These are phyloP conservation scores for Phyllachora maydis DNA, from an alignment of 2,329 filamentous ascomycete genomes.

Conservation along the genomic window DNA sequence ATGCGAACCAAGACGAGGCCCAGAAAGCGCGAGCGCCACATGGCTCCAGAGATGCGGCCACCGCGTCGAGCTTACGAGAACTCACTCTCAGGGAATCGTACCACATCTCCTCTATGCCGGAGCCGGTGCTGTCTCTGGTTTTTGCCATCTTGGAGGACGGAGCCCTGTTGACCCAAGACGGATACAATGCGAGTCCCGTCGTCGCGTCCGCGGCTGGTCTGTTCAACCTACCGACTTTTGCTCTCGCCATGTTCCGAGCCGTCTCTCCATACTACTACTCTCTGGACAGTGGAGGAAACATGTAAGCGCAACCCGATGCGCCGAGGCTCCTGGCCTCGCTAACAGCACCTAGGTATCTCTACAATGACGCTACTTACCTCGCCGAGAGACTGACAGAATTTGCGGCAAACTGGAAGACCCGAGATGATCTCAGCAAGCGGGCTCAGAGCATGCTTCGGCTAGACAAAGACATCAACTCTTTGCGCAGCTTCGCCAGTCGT, in stretches of 20 bases:
- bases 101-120: constrained; percentile 71
- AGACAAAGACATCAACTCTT: constrained; percentile 35
- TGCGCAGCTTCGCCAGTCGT: constrained; percentile 38
- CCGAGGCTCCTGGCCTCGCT: constrained; percentile 1
- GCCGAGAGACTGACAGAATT: constrained; percentile 33
- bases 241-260: constrained; percentile 61
- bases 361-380: constrained; percentile 46
- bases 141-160: constrained; percentile 37
- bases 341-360: constrained; percentile 29
- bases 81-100: constrained; percentile 72
- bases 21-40: constrained; percentile 6
- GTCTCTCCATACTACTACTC: constrained; percentile 58
- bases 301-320: constrained; percentile 25
- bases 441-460: constrained; percentile 34
- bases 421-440: constrained; percentile 26
- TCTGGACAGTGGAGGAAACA: constrained; percentile 37
- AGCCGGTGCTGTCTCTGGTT: constrained; percentile 51
- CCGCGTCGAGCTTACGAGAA: too few species aligned
- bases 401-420: constrained; percentile 26
- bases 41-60: too few species aligned
- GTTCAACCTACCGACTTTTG: constrained; percentile 50
- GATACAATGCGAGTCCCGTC: constrained; percentile 29
- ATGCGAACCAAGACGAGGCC: constrained; percentile 15
- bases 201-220: constrained; percentile 47
- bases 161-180: constrained; percentile 32